Evolutionary conservation across 106 monocot genomes (phyloP).

Genomic region (Platanthera zijinensis): DNA sequence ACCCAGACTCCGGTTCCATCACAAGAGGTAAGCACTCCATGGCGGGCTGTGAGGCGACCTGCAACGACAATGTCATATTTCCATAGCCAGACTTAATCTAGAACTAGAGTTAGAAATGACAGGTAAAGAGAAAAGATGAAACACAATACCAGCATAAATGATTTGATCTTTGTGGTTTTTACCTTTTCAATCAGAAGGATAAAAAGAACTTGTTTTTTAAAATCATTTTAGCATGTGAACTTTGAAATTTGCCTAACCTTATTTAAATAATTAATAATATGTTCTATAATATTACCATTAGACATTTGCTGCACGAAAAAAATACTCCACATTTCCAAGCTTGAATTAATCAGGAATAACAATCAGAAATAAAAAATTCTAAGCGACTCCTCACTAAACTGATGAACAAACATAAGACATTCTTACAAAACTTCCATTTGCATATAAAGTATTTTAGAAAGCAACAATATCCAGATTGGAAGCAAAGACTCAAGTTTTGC

Average conservation of each 20-base stretch:
- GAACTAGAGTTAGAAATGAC: neutral
- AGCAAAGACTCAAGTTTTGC: neutral
- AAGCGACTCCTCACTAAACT: neutral
- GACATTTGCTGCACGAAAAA: neutral
- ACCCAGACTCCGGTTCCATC: constrained; percentile 95
- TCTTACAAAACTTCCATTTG: neutral
- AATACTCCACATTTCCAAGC: neutral
- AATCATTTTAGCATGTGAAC: neutral
- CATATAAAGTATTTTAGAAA: neutral
- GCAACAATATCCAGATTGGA: neutral
- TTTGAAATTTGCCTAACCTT: neutral
- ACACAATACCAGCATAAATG: neutral
- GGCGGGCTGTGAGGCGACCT: constrained; percentile 95
- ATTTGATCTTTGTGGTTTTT: neutral
- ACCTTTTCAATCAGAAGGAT: neutral
- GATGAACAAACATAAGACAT: neutral
- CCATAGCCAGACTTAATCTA: neutral
- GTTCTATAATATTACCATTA: neutral
- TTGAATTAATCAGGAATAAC: neutral
- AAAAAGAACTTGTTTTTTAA: neutral
- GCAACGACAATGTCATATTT: constrained; percentile 9
- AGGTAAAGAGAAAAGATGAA: neutral
- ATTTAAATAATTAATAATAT: neutral
- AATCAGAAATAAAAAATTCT: neutral
- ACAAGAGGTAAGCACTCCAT: constrained; percentile 99